Evolutionary conservation across 257 asterid genomes (phyloP), one percentile per base, ranked within the genome.

Genomic region (Paulownia fortunei): DNA sequence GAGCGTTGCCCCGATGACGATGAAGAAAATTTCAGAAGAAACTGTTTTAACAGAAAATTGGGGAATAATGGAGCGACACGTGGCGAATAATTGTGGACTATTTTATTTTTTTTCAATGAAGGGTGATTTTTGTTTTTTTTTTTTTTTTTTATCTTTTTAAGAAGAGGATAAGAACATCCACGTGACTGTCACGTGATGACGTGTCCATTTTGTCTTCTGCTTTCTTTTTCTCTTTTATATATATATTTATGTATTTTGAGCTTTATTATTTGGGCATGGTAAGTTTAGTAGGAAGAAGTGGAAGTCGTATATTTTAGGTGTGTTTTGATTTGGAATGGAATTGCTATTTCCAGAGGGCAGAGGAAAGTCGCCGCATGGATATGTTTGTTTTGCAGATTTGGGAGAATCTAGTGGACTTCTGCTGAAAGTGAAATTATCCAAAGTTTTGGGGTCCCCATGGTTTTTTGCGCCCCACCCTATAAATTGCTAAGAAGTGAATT

Each of bases 1-100:
- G 88, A 23, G 96, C 97, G 46, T 42, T 87, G 73, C 87, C 89
- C 0, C 72, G 87, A 60, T 82, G 74, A 72, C 4, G 56, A n/a
- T 4, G 59, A 47, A 6, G 27, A 44, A 10, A 26, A 0, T 10
- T n/a, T n/a, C n/a, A 47, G 9, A 12, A 55, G 1, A 7, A 19
- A 10, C 3, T 54, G 1, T 8, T 36, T 19, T 19, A 37, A 11
- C 6, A 12, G 13, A 59, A 9, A 58, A 11, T 39, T 49, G 60
- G 63, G 16, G 66, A 60, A 82, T 67, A 64, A 69, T 21, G 58
- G 71, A 8, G 11, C 1, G 84, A 79, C 77, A 76, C 79, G 84
- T 83, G 84, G 84, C 47, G 73, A 69, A 67, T 79, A 62, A 62
- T 47, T 44, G 72, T 80, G 84, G 87, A n/a, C 23, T 34, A 2